These are phyloP conservation scores for Pythium scleroteichum DNA, from an alignment of 352 stramenopile genomes.

Conservation along the genomic window DNA sequence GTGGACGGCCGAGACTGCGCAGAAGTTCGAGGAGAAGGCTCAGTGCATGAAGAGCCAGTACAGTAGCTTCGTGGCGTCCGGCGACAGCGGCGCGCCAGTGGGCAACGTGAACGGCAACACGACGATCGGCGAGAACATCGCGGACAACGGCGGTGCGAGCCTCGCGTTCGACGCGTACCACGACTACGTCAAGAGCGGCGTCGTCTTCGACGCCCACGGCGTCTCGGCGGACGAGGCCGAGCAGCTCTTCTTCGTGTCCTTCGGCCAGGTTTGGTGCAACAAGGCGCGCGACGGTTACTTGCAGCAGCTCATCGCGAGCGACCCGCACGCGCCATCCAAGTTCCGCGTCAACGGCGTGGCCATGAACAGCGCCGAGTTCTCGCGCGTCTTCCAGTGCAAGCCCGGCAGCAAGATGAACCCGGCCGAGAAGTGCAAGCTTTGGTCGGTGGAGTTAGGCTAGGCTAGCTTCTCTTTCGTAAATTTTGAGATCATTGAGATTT, in stretches of 20 bases:
- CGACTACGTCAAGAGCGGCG: slow-evolving; percentile 19
- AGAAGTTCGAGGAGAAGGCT: slow-evolving; percentile 64
- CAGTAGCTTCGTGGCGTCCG: slow-evolving; percentile 36
- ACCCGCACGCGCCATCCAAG: slow-evolving; percentile 46
- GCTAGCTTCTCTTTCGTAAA: neutral
- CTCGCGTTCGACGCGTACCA: slow-evolving; percentile 62
- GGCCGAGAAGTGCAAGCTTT: slow-evolving; percentile 7
- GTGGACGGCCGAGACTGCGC: slow-evolving; percentile 82
- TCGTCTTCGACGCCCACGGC: slow-evolving; percentile 43
- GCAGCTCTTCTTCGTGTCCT: slow-evolving; percentile 69
- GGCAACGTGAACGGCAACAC: slow-evolving; percentile 57
- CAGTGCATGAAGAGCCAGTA: slow-evolving; percentile 63
- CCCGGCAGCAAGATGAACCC: slow-evolving; percentile 4
- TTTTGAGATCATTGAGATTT: neutral
- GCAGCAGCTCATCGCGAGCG: slow-evolving; percentile 39
- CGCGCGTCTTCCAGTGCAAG: slow-evolving; percentile 49
- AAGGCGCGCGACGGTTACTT: slow-evolving; percentile 44
- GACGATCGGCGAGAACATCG: slow-evolving; percentile 78
- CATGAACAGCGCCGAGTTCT: slow-evolving; percentile 67
- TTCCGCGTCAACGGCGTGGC: slow-evolving; percentile 63
- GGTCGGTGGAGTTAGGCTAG: slow-evolving; percentile 4
- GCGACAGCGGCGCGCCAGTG: slow-evolving; percentile 33
- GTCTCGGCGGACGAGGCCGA: slow-evolving; percentile 31
- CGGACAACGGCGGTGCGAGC: slow-evolving; percentile 65
- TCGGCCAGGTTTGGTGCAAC: slow-evolving; percentile 62